phyloP scores from a whole-genome alignment of 2,329 filamentous ascomycete species.

The Xylaria digitata region DNA sequence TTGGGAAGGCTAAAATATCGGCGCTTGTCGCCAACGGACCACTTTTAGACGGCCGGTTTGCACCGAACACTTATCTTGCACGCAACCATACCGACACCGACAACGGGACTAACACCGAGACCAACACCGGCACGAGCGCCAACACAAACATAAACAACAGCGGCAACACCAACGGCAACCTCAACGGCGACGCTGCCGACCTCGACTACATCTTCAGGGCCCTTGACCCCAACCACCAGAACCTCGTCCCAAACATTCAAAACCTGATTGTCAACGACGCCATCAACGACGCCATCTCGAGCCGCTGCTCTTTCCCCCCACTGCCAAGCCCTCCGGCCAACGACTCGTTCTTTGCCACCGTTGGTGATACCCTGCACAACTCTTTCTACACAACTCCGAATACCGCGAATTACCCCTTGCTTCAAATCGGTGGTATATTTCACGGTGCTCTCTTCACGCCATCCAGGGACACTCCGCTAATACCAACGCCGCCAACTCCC shows the following conservation, averaged over 20 bases:
- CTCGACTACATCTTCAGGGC: background rate
- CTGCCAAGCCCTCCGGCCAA: slow-evolving; percentile 9
- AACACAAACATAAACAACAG: background rate
- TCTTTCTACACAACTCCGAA: slow-evolving; percentile 15
- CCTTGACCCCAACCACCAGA: background rate
- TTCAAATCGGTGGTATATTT: slow-evolving; percentile 9
- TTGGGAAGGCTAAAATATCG: slow-evolving; percentile 28
- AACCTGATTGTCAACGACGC: background rate
- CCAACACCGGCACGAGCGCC: slow-evolving; percentile 1
- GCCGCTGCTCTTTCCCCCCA: slow-evolving; percentile 15
- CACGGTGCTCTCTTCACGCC: background rate
- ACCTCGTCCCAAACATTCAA: background rate
- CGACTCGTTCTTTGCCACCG: slow-evolving; percentile 24
- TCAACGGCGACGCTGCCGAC: background rate
- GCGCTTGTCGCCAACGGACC: slow-evolving; percentile 29
- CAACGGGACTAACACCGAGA: background rate
- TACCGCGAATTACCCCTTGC: background rate
- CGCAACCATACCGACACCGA: background rate
- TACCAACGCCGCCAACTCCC: background rate
- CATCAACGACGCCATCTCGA: background rate
- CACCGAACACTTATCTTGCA: slow-evolving; percentile 9
- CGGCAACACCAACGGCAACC: background rate
- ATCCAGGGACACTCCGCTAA: background rate
- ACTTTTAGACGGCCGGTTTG: slow-evolving; percentile 29
- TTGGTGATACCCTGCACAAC: slow-evolving; percentile 1